Percentiles rank a stretch among this genome's conserved stretches.
Evolutionary conservation across 2,329 filamentous ascomycete genomes (phyloP).

Genomic region (Fusarium sp.): DNA sequence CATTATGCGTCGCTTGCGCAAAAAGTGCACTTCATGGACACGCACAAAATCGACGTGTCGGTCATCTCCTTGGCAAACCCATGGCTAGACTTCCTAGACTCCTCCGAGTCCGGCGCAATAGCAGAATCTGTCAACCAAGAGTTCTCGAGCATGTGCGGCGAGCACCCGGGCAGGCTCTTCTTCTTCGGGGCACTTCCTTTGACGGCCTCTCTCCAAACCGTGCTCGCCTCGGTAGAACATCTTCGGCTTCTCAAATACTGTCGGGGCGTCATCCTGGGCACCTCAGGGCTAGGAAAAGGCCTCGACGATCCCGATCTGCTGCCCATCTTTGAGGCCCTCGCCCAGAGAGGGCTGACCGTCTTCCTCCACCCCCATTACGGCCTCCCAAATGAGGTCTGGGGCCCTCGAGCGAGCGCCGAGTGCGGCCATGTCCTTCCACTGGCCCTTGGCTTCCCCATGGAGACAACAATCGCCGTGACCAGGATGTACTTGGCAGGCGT

Average conservation of each 20-base stretch:
- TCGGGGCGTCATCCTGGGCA: constrained; percentile 89
- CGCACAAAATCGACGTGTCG: constrained; percentile 82
- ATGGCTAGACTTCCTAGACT: constrained; percentile 86
- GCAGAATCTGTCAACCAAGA: constrained; percentile 80
- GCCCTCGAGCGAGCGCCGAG: constrained; percentile 70
- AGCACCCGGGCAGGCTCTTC: constrained; percentile 75
- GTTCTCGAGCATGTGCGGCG: constrained; percentile 76
- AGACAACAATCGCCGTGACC: constrained; percentile 90
- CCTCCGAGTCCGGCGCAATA: constrained; percentile 69
- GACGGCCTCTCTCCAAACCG: constrained; percentile 70
- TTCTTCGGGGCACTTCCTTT: constrained; percentile 87
- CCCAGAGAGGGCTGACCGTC: constrained; percentile 71
- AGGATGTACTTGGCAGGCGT: constrained; percentile 89
- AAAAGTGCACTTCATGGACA: constrained; percentile 90
- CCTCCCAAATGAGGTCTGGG: constrained; percentile 82
- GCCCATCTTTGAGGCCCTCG: constrained; percentile 76
- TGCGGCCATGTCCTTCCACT: constrained; percentile 91
- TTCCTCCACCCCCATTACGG: constrained; percentile 96
- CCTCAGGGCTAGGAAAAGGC: constrained; percentile 80
- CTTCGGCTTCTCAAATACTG: constrained; percentile 72
- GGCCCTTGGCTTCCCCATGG: constrained; percentile 87
- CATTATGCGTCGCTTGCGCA: constrained; percentile 84
- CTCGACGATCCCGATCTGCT: constrained; percentile 81
- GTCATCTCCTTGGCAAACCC: constrained; percentile 92
- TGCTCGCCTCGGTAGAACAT: constrained; percentile 73